Percentiles rank a stretch among this genome's conserved stretches.
These are phyloP conservation scores for Neoconidiobolus thromboides DNA, from an alignment of 371 early-diverging fungal genomes.

Conservation along the genomic window DNA sequence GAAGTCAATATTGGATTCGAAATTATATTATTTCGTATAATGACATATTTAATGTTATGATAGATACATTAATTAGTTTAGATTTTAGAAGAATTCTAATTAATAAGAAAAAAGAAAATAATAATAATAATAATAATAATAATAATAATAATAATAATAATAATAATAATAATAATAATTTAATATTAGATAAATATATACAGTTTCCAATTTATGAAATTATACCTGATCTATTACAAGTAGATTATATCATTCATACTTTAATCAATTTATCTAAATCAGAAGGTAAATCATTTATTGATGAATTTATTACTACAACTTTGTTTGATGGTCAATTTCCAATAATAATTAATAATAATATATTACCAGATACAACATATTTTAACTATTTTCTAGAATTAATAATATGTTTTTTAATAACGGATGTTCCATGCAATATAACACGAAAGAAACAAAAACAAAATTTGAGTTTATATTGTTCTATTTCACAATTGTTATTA, in stretches of 20 bases:
- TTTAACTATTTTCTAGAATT: background rate
- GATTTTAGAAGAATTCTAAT: background rate
- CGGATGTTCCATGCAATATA: background rate
- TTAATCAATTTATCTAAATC: constrained; percentile 1
- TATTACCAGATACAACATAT: too few species aligned
- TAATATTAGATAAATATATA: too few species aligned
- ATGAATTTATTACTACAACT: background rate
- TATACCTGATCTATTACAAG: constrained; percentile 2
- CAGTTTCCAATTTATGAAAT: background rate
- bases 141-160: too few species aligned
- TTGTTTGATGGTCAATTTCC: background rate
- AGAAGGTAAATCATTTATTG: constrained; percentile 2
- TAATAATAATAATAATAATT: too few species aligned
- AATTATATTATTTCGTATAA: background rate
- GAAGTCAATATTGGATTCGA: background rate
- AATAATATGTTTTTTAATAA: background rate
- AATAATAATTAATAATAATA: background rate
- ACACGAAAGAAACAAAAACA: background rate
- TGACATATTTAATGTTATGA: background rate
- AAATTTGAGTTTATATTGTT: constrained; percentile 1
- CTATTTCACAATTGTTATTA: background rate
- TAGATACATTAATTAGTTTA: background rate
- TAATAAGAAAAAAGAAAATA: too few species aligned
- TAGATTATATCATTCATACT: background rate
- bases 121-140: too few species aligned